These are phyloP conservation scores for Coniochaeta hoffmannii DNA, from an alignment of 2,329 filamentous ascomycete genomes.

Conservation along the genomic window DNA sequence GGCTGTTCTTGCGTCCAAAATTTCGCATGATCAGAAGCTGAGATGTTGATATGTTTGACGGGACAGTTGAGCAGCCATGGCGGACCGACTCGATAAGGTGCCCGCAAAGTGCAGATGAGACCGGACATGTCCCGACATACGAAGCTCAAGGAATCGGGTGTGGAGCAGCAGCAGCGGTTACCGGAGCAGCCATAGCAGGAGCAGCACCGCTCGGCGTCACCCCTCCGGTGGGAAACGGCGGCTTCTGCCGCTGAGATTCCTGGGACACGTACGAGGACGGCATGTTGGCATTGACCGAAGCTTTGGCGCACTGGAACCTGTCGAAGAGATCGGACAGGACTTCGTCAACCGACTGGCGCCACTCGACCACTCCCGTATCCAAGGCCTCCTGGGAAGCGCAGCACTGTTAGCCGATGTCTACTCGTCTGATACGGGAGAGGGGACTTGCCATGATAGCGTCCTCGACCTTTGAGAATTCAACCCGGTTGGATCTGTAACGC, in stretches of 20 bases:
- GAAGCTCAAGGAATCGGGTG: background rate
- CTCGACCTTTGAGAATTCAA: slow-evolving; percentile 41
- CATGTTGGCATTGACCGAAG: slow-evolving; percentile 38
- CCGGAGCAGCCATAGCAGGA: too few relatives aligned
- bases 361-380: slow-evolving; percentile 37
- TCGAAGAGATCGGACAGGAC: slow-evolving; percentile 39
- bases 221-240: background rate
- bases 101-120: background rate
- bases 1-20: background rate
- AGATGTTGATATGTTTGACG: background rate
- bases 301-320: slow-evolving; percentile 35
- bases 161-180: background rate
- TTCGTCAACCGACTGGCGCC: slow-evolving; percentile 34
- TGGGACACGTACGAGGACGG: slow-evolving; percentile 22
- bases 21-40: background rate
- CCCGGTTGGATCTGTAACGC: slow-evolving; percentile 39
- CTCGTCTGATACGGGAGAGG: background rate
- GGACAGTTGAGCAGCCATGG: background rate
- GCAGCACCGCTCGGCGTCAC: background rate
- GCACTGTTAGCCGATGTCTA: background rate
- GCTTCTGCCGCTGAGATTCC: background rate
- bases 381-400: slow-evolving; percentile 31
- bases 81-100: background rate
- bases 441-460: slow-evolving; percentile 32
- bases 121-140: background rate